Conservation (phyloP, 345 rosid species). For the Abelmoschus esculentus region DNA sequence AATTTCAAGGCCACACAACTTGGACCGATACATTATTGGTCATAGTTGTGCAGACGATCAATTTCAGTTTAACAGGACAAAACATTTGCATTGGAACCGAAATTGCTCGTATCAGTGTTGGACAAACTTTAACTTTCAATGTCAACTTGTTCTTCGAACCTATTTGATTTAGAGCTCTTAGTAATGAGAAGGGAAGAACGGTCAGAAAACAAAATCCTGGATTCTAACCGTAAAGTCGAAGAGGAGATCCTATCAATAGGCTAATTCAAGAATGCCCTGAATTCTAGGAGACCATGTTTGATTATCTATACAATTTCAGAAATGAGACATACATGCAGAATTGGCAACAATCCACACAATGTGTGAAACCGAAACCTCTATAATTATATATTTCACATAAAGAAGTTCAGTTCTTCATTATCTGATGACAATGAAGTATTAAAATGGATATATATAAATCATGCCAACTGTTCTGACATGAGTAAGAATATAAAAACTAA, state of each 20-base stretch:
- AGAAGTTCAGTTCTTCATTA: not conserved
- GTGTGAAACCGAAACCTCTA: not conserved
- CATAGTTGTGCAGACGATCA: not conserved
- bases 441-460: not conserved
- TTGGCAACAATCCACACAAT: not conserved
- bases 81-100: not conserved
- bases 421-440: not conserved
- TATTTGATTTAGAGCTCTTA: not conserved
- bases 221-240: not conserved
- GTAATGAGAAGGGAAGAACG: not conserved
- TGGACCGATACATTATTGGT: not conserved
- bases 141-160: not conserved
- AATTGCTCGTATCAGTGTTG: not conserved
- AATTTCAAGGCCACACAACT: not conserved
- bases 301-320: not conserved
- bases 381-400: not conserved
- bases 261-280: not conserved
- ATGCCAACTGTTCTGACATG: not conserved
- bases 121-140: not conserved
- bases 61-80: not conserved
- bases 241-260: not conserved
- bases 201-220: not conserved
- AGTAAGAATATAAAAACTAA: slow-evolving; percentile 4
- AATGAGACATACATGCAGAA: not conserved
- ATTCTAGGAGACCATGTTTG: not conserved